A percentile compares a stretch with the other conserved stretches of the same genome.
phyloP scores from a whole-genome alignment of 1,139 yeast species.

The Geotrichum candidum region DNA sequence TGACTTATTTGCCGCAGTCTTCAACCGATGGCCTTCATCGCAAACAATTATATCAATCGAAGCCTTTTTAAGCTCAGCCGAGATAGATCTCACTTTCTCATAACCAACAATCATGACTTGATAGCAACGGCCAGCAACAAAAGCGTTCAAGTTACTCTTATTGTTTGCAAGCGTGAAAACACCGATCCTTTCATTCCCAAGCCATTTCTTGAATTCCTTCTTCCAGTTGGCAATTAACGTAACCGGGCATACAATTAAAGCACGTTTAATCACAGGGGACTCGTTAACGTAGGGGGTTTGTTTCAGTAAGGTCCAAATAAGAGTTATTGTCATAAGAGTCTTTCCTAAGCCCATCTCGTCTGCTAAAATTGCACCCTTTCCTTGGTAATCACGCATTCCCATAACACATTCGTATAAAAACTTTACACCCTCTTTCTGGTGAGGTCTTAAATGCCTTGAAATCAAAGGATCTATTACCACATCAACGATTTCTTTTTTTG shows the following conservation, averaged over 20 bases:
- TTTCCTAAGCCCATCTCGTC: conserved; percentile 98
- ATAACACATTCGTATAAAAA: conserved; percentile 78
- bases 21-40: conserved; percentile 91
- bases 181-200: conserved; percentile 56
- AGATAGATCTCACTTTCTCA: conserved; percentile 62
- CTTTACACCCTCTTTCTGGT: conserved; percentile 75
- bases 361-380: conserved; percentile 76
- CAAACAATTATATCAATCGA: conserved; percentile 73
- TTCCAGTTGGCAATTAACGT: conserved; percentile 86
- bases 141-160: conserved; percentile 54
- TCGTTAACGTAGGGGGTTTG: conserved; percentile 54
- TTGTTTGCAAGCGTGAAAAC: conserved; percentile 32
- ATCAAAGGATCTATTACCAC: conserved; percentile 70
- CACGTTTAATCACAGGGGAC: conserved; percentile 47
- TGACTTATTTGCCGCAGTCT: conserved; percentile 57
- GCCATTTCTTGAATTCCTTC: conserved; percentile 84
- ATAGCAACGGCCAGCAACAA: conserved; percentile 65
- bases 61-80: conserved; percentile 47
- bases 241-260: conserved; percentile 85
- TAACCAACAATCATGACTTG: conserved; percentile 84
- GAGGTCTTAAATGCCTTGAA: conserved; percentile 57
- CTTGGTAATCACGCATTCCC: conserved; percentile 52
- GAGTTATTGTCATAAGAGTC: conserved; percentile 75
- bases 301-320: conserved; percentile 76
- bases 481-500: conserved; percentile 35